Conservation (phyloP, 2,329 filamentous ascomycete species). For the Rosellinia necatrix region DNA sequence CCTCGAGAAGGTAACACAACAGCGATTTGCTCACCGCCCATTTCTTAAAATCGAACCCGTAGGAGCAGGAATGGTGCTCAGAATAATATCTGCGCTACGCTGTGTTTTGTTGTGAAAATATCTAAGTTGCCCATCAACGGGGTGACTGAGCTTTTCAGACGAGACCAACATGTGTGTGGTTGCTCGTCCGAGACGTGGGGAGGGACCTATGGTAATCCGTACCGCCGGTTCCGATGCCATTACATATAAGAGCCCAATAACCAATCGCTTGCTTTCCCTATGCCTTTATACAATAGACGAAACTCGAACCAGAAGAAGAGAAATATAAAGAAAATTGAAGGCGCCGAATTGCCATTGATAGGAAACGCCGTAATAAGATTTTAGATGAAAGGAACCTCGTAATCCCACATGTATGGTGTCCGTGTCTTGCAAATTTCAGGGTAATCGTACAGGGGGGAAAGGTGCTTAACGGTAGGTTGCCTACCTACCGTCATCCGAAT, state of each 20-base stretch:
- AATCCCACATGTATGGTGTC: not conserved
- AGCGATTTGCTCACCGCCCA: not conserved
- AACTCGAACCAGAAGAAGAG: conserved; percentile 4
- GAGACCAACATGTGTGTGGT: conserved; percentile 3
- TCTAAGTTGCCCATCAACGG: not conserved
- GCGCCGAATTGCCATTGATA: not conserved
- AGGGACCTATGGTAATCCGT: not conserved
- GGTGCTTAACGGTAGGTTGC: not conserved
- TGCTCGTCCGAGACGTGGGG: conserved; percentile 4
- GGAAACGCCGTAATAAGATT: not conserved
- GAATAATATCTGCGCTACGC: not conserved
- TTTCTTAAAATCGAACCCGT: not conserved
- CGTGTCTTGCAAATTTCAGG: not conserved
- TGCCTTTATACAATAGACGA: conserved; percentile 31
- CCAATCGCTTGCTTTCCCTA: conserved; percentile 32
- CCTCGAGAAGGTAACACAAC: not conserved
- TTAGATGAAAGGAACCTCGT: not conserved
- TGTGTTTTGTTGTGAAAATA: conserved; percentile 2
- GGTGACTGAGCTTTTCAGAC: not conserved
- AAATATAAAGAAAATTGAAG: not conserved
- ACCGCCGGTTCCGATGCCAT: conserved; percentile 29
- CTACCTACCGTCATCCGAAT: conserved; percentile 24
- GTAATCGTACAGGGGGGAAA: conserved; percentile 18
- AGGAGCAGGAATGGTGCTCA: not conserved
- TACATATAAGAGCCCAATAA: conserved; percentile 30